A percentile compares a stretch with the other conserved stretches of the same genome.
phyloP scores from a whole-genome alignment of 805 yeast species.

The Kluyveromyces aestuarii region DNA sequence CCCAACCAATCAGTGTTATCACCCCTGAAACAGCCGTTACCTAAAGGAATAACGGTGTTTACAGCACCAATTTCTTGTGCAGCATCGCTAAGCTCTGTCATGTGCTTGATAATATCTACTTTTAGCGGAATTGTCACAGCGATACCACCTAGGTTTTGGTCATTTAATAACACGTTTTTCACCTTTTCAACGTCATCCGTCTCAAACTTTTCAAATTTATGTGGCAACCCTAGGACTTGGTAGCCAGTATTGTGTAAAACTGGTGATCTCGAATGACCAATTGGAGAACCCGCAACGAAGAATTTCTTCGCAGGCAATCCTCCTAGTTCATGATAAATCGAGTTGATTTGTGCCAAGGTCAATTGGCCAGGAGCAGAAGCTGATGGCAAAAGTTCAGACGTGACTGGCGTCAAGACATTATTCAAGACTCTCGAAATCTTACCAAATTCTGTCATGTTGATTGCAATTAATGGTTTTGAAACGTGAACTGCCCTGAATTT shows the following conservation, averaged over 20 bases:
- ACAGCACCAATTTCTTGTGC: conserved; percentile 88
- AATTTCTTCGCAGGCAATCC: conserved; percentile 49
- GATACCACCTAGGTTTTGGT: conserved; percentile 73
- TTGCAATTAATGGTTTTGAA: conserved; percentile 61
- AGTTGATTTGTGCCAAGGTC: conserved; percentile 55
- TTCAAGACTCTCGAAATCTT: conserved; percentile 74
- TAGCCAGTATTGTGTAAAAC: conserved; percentile 75
- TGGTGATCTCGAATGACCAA: conserved; percentile 85
- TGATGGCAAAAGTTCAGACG: conserved; percentile 56
- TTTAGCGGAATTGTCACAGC: conserved; percentile 94
- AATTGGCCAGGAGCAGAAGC: conserved; percentile 80
- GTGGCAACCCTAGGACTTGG: conserved; percentile 66
- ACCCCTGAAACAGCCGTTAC: conserved; percentile 49
- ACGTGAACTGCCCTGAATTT: conserved; percentile 51
- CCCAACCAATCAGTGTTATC: conserved; percentile 97
- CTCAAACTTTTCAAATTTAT: conserved; percentile 58
- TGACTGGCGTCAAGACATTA: conserved; percentile 71
- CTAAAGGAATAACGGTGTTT: conserved; percentile 65
- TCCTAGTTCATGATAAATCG: conserved; percentile 50
- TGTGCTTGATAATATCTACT: conserved; percentile 61
- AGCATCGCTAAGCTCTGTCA: conserved; percentile 60
- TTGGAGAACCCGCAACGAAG: conserved; percentile 74
- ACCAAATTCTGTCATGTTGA: conserved; percentile 72
- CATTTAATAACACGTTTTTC: conserved; percentile 38
- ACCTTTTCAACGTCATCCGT: conserved; percentile 55